Conservation (phyloP, 1,139 yeast genomes). For the Hansenula sp. region DNA sequence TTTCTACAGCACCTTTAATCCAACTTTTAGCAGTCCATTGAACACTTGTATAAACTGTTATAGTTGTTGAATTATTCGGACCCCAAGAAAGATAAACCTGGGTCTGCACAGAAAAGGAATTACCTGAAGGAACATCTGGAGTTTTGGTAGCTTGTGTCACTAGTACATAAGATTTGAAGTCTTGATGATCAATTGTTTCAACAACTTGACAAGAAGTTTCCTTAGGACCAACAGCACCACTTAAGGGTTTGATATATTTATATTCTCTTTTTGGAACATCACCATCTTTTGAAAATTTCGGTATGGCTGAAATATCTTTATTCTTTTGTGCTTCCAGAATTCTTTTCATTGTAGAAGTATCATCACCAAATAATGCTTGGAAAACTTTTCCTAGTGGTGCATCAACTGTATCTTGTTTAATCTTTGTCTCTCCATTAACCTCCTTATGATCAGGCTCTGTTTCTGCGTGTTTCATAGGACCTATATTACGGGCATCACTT, state of each 20-base stretch:
- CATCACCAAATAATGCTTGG: conserved; percentile 66
- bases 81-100: conserved; percentile 65
- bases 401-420: conserved; percentile 54
- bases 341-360: conserved; percentile 47
- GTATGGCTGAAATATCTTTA: conserved; percentile 57
- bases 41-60: conserved; percentile 62
- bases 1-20: conserved; percentile 51
- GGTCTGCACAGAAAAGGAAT: conserved; percentile 70
- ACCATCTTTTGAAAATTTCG: conserved; percentile 32
- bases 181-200: conserved; percentile 61
- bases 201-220: conserved; percentile 78
- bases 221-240: conserved; percentile 87
- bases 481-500: conserved; percentile 21
- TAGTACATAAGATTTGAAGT: conserved; percentile 50
- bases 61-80: conserved; percentile 56
- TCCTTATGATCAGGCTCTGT: conserved; percentile 48
- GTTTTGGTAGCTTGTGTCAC: conserved; percentile 70
- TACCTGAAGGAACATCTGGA: conserved; percentile 96
- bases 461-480: conserved; percentile 47
- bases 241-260: conserved; percentile 72
- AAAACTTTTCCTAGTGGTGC: conserved; percentile 83
- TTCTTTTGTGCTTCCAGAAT: conserved; percentile 65
- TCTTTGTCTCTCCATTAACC: conserved; percentile 55
- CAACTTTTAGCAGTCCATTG: conserved; percentile 71
- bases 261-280: conserved; percentile 48